These are phyloP conservation scores for Penicillium daleae DNA, from an alignment of 495 filamentous ascomycete genomes.

Conservation along the genomic window DNA sequence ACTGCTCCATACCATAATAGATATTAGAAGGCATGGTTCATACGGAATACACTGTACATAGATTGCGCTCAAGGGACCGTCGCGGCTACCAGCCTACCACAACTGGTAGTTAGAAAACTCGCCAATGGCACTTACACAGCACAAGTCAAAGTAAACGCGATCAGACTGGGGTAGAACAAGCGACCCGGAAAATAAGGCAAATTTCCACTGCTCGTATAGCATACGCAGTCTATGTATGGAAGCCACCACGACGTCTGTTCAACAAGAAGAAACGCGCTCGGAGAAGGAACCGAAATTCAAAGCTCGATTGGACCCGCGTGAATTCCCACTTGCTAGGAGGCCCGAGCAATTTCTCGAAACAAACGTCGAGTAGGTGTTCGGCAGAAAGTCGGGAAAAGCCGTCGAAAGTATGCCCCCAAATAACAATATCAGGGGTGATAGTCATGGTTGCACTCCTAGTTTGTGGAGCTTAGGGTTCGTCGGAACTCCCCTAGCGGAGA, in stretches of 20 bases:
- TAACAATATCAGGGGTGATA: not conserved
- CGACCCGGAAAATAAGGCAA: not conserved
- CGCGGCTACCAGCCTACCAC: not conserved
- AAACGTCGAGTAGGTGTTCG: not conserved
- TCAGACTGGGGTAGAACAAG: not conserved
- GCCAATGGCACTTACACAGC: not conserved
- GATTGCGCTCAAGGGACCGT: not conserved
- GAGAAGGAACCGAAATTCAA: not conserved
- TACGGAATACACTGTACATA: too few relatives aligned
- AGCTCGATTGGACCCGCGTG: not conserved
- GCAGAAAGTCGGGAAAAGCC: not conserved
- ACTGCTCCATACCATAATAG: too few relatives aligned
- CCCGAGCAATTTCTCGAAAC: not conserved
- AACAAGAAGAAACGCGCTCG: not conserved
- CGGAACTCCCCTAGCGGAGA: constrained; percentile 9
- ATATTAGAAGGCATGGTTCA: too few relatives aligned
- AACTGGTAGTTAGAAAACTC: not conserved
- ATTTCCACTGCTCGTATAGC: not conserved
- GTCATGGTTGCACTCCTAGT: not conserved
- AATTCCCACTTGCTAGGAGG: not conserved
- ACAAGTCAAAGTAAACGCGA: not conserved
- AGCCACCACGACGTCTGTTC: not conserved
- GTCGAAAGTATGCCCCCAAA: not conserved
- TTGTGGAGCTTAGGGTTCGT: constrained; percentile 6
- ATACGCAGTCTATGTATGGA: not conserved